phyloP scores from a whole-genome alignment of 306 rosid species.

The Astragalus membranaceus region DNA sequence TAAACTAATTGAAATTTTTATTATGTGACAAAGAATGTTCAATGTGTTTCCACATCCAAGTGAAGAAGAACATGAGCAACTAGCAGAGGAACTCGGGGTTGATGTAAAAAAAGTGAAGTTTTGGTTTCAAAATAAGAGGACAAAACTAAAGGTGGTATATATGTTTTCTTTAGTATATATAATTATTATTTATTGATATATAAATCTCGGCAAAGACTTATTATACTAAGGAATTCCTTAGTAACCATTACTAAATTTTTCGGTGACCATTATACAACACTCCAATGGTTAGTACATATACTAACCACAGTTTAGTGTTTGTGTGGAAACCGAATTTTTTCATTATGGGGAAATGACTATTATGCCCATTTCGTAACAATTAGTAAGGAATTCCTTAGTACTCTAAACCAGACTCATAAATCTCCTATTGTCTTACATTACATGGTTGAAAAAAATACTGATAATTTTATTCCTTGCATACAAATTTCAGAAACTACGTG shows the following conservation, averaged over 20 bases:
- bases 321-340: no score
- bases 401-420: no score
- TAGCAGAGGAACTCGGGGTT: conserved; percentile 45
- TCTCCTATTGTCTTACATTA: background rate
- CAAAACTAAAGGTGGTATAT: conserved; percentile 51
- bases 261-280: no score
- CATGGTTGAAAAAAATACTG: background rate
- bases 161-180: background rate
- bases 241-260: no score
- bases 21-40: conserved; percentile 35
- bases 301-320: no score
- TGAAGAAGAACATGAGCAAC: conserved; percentile 37
- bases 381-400: no score
- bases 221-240: no score
- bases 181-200: background rate
- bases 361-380: no score
- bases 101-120: conserved; percentile 51
- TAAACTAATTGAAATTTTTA: background rate
- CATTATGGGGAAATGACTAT: no score
- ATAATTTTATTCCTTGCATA: background rate
- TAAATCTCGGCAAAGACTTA: no score
- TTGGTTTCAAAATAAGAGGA: conserved; percentile 79
- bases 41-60: conserved; percentile 45
- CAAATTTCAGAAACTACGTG: conserved; percentile 34
- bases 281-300: no score